A percentile compares a stretch with the other conserved stretches of the same genome.
phyloP scores from a whole-genome alignment of 108 stramenopile genomes.

The Pseudonitzschia multiseries region DNA sequence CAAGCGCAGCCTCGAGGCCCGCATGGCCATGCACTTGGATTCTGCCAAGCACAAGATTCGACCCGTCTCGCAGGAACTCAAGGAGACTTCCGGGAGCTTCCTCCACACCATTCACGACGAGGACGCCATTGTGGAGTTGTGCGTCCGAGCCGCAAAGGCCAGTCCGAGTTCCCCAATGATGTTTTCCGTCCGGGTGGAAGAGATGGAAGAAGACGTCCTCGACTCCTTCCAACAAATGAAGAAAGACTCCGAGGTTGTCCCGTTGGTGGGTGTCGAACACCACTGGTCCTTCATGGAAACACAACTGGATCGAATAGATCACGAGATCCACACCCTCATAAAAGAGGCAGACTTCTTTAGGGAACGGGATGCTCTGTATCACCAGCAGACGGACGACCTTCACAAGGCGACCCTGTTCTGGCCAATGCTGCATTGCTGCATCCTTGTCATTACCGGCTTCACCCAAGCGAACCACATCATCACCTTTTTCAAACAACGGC shows the following conservation, averaged over 20 bases:
- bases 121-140: conserved; percentile 30
- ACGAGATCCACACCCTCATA: conserved; percentile 60
- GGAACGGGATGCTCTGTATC: conserved; percentile 73
- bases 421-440: conserved; percentile 81
- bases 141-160: conserved; percentile 24
- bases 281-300: conserved; percentile 73
- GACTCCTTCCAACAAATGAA: conserved; percentile 20
- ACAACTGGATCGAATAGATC: conserved; percentile 49
- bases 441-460: conserved; percentile 77
- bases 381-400: conserved; percentile 72
- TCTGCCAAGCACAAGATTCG: conserved; percentile 20
- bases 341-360: conserved; percentile 72
- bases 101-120: conserved; percentile 26
- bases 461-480: conserved; percentile 84
- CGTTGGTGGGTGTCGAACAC: conserved; percentile 27
- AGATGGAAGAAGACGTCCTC: conserved; percentile 26
- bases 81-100: conserved; percentile 29
- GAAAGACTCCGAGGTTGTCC: conserved; percentile 6
- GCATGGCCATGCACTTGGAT: background rate
- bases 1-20: conserved; percentile 25
- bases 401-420: conserved; percentile 78
- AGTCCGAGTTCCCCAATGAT: conserved; percentile 18
- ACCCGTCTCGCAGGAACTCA: conserved; percentile 37
- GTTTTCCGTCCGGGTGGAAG: conserved; percentile 38
- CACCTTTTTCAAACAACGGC: conserved; percentile 71